Conservation (phyloP, 2,329 filamentous ascomycete genomes). For the Colletotrichum sp. region DNA sequence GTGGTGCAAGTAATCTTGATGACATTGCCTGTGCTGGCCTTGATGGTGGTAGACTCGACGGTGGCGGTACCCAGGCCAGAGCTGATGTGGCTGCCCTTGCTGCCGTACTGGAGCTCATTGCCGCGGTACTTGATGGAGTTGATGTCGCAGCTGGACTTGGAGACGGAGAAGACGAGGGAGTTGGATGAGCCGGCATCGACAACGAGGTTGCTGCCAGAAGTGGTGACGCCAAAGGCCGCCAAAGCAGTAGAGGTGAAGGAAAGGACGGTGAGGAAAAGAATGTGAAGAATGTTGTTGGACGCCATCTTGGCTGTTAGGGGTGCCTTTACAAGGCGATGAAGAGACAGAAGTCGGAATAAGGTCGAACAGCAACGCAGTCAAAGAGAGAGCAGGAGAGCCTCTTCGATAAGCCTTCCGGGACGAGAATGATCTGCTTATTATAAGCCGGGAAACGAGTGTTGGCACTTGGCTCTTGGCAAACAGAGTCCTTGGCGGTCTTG, state of each 20-base stretch:
- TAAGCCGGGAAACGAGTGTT: neutral
- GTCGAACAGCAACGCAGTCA: neutral
- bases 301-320: slow-evolving; percentile 1
- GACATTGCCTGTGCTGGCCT: slow-evolving; percentile 41
- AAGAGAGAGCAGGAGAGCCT: neutral
- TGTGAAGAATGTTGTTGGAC: slow-evolving; percentile 6
- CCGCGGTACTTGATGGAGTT: slow-evolving; percentile 66
- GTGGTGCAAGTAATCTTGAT: slow-evolving; percentile 67
- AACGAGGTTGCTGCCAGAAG: slow-evolving; percentile 44
- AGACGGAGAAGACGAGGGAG: slow-evolving; percentile 55
- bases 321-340: neutral
- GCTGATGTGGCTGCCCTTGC: slow-evolving; percentile 58
- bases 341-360: neutral
- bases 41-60: slow-evolving; percentile 51
- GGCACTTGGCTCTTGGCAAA: neutral
- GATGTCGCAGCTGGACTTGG: slow-evolving; percentile 63
- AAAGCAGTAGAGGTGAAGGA: slow-evolving; percentile 32
- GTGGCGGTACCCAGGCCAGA: slow-evolving; percentile 64
- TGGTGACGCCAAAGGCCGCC: slow-evolving; percentile 47
- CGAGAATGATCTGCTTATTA: neutral
- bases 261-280: slow-evolving; percentile 27
- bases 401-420: neutral
- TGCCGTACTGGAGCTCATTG: slow-evolving; percentile 61
- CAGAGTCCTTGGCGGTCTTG: neutral
- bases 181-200: slow-evolving; percentile 55